Conservation (phyloP, 768 basidiomycete genomes). For the Leucogyrophana mollusca region DNA sequence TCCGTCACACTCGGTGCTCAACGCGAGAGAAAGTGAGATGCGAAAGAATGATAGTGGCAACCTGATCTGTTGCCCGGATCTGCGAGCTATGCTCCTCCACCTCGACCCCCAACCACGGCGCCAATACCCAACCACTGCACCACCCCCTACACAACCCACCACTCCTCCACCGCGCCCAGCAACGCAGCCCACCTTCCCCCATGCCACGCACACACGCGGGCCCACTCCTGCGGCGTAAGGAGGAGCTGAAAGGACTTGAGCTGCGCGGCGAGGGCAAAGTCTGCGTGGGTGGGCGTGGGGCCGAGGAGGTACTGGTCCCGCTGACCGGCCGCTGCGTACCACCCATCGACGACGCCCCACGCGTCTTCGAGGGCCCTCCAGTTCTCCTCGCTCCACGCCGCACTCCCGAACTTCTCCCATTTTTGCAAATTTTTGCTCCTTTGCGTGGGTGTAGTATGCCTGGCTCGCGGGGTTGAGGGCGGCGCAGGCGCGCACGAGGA, state of each 20-base stretch:
- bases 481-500: slow-evolving; percentile 21
- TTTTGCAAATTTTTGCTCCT: slow-evolving; percentile 31
- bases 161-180: slow-evolving; percentile 14
- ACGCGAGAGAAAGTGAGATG: too few relatives aligned
- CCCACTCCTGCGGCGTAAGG: slow-evolving; percentile 10
- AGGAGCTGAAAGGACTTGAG: slow-evolving; percentile 9
- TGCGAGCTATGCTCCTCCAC: too few relatives aligned
- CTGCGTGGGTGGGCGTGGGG: slow-evolving; percentile 14
- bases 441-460: slow-evolving; percentile 39
- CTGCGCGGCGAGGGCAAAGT: slow-evolving; percentile 20
- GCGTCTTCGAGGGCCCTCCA: slow-evolving; percentile 38
- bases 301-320: slow-evolving; percentile 9
- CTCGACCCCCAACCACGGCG: too few relatives aligned
- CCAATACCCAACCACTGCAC: too few relatives aligned
- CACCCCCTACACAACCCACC: too few relatives aligned
- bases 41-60: too few relatives aligned
- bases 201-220: slow-evolving; percentile 3
- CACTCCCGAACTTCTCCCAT: slow-evolving; percentile 32
- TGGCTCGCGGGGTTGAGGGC: slow-evolving; percentile 33
- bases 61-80: too few relatives aligned
- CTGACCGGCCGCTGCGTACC: slow-evolving; percentile 12
- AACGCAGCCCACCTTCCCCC: slow-evolving; percentile 12
- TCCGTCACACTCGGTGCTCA: too few relatives aligned
- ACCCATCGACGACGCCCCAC: slow-evolving; percentile 21
- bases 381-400: slow-evolving; percentile 24